These are phyloP conservation scores for Collybiopsis luxurians DNA, from an alignment of 768 basidiomycete species.

Conservation along the genomic window DNA sequence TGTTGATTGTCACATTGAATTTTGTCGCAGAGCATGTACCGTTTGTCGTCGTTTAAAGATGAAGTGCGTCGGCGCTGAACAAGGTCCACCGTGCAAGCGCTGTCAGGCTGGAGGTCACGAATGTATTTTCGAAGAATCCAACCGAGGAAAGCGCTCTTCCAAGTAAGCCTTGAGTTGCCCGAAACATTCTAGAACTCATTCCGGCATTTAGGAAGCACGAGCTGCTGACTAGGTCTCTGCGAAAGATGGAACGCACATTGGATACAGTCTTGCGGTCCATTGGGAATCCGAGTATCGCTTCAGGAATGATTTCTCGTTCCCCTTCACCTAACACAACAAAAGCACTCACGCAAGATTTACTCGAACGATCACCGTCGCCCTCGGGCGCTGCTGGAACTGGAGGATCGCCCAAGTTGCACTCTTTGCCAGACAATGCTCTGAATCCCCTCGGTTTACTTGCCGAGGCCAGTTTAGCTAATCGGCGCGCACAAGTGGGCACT, in stretches of 20 bases:
- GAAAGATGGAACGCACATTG: slow-evolving; percentile 91
- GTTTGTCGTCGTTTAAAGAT: slow-evolving; percentile 91
- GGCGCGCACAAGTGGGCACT: slow-evolving; percentile 52
- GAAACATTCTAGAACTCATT: slow-evolving; percentile 17
- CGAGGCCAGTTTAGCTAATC: slow-evolving; percentile 81
- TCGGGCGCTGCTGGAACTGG: slow-evolving; percentile 32
- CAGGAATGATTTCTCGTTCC: slow-evolving; percentile 79
- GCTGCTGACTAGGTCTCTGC: slow-evolving; percentile 72
- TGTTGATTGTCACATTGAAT: slow-evolving; percentile 9
- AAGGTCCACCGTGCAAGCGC: slow-evolving; percentile 89
- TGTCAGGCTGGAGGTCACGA: slow-evolving; percentile 78
- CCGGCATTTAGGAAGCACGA: slow-evolving; percentile 69
- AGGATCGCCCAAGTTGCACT: slow-evolving; percentile 84
- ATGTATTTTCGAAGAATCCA: slow-evolving; percentile 96
- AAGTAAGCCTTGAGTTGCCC: slow-evolving; percentile 48
- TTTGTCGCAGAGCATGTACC: slow-evolving; percentile 72
- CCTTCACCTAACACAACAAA: slow-evolving; percentile 65
- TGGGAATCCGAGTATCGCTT: slow-evolving; percentile 75
- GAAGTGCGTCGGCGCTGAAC: slow-evolving; percentile 90
- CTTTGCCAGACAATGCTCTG: slow-evolving; percentile 86
- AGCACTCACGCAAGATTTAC: slow-evolving; percentile 56
- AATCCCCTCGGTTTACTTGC: slow-evolving; percentile 93
- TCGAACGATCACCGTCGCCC: slow-evolving; percentile 48
- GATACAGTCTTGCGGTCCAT: slow-evolving; percentile 89
- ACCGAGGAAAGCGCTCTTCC: slow-evolving; percentile 86